Evolutionary conservation across 352 stramenopile genomes (phyloP).

Genomic region (Globisporangium nagaii): DNA sequence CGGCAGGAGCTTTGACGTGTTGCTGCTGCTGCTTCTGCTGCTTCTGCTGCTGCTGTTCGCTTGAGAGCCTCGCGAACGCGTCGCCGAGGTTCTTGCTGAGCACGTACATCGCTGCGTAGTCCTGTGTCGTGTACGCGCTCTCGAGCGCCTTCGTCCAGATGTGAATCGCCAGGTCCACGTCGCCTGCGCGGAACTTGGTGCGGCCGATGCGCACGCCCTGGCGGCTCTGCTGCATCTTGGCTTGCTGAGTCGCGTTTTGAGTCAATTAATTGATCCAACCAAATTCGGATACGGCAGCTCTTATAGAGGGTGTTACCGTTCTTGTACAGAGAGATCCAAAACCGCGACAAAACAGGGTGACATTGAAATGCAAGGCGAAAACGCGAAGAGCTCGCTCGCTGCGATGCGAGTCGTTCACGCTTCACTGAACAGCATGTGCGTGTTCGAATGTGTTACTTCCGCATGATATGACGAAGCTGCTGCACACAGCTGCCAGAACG

Average conservation of each 20-base stretch:
- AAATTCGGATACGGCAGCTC: background rate
- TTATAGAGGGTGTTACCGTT: background rate
- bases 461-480: too few relatives aligned
- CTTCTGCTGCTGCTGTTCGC: slow-evolving; percentile 7
- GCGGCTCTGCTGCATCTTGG: background rate
- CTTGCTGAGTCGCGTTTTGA: background rate
- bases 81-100: slow-evolving; percentile 67
- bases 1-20: too few relatives aligned
- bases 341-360: background rate
- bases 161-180: slow-evolving; percentile 24
- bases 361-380: background rate
- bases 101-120: slow-evolving; percentile 60
- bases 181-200: slow-evolving; percentile 23
- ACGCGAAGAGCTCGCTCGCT: too few relatives aligned
- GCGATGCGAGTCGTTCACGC: background rate
- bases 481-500: too few relatives aligned
- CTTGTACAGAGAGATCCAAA: background rate
- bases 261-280: background rate
- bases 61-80: slow-evolving; percentile 14
- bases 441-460: background rate
- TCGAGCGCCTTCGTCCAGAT: slow-evolving; percentile 50
- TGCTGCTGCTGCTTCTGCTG: background rate
- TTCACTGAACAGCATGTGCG: background rate
- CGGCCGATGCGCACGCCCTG: slow-evolving; percentile 32
- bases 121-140: slow-evolving; percentile 35